Evolutionary conservation across 2,329 filamentous ascomycete species (phyloP), one percentile per base, ranked within the genome.

Genomic region (Talaromyces sp.): DNA sequence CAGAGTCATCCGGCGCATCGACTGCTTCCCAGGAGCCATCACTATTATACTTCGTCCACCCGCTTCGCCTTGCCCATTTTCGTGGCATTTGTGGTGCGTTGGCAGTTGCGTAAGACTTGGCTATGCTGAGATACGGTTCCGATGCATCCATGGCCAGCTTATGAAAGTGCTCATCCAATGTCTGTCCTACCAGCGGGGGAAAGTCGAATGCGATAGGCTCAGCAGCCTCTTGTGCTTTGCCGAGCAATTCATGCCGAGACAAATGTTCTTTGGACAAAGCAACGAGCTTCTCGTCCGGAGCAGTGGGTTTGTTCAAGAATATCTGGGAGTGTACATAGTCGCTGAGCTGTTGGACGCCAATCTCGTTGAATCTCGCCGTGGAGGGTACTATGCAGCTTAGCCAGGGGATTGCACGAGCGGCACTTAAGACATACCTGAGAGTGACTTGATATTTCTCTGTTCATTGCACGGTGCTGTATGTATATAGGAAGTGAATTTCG

Each of bases 311-410:
- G 11, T 82, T 76, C 4, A 85, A 86, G 72, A 99, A 99, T 46
- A 99, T 79, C 76, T 98, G 95, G 1, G 84, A 73, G 75, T 93
- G 91, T 50, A 99, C 83, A 79, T 93, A 84, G 64, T 84, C 82
- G 81, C 92, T 97, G 68, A 99, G 81, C 71, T 98, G 93, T 78
- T 99, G 95, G 42, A 99, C 91, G 60, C 91, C 92, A 69, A 99
- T 93, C 68, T 96, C 90, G 77, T 96, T 99, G 80, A 89, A 91
- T 67, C 95, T 87, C 56, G 91, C 82, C 62, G 83, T 77, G 4
- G 77, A 73, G 18, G 74, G 72, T 23, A 78, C 77, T 77, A 64
- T 28, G 3, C 7, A 14, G 40, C 11, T 63, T 60, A 63, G 50
- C 28, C 16, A 40, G 14, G 31, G 6, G 14, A 33, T 8, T 11